These are phyloP conservation scores for Acanthamoeba polyphaga DNA, from an alignment of 208 protist genomes.

Conservation along the genomic window DNA sequence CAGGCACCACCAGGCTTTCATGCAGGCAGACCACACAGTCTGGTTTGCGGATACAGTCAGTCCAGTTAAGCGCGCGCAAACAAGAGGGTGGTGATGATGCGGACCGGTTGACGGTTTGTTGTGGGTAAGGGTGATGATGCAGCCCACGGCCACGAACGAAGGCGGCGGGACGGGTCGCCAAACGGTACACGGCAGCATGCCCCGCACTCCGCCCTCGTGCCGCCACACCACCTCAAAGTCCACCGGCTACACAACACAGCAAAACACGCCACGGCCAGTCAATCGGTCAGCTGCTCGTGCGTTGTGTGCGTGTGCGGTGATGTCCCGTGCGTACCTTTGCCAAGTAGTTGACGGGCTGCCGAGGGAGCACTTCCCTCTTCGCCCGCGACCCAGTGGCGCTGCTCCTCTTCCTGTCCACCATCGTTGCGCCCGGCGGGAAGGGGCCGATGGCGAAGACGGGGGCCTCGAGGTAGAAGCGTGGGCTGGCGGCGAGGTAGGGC, in stretches of 20 bases:
- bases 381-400: background rate
- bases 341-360: background rate
- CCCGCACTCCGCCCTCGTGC: constrained; percentile 30
- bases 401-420: background rate
- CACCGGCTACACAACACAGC: background rate
- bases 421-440: background rate
- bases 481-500: constrained; percentile 49
- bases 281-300: background rate
- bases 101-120: background rate
- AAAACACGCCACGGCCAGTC: background rate
- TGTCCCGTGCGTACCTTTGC: background rate
- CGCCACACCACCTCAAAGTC: constrained; percentile 51
- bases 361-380: background rate
- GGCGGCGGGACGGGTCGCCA: constrained; percentile 20
- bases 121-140: constrained; percentile 32
- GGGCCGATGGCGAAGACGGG: constrained; percentile 12
- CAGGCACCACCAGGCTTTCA: constrained; percentile 21
- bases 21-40: background rate
- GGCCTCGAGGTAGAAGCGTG: constrained; percentile 15
- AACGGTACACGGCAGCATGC: constrained; percentile 37
- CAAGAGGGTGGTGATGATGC: background rate
- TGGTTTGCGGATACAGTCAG: background rate
- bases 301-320: background rate
- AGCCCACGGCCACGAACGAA: background rate
- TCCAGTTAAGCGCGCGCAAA: background rate